These are phyloP conservation scores for Gastrodia elata DNA, from an alignment of 106 monocot species.

Conservation along the genomic window DNA sequence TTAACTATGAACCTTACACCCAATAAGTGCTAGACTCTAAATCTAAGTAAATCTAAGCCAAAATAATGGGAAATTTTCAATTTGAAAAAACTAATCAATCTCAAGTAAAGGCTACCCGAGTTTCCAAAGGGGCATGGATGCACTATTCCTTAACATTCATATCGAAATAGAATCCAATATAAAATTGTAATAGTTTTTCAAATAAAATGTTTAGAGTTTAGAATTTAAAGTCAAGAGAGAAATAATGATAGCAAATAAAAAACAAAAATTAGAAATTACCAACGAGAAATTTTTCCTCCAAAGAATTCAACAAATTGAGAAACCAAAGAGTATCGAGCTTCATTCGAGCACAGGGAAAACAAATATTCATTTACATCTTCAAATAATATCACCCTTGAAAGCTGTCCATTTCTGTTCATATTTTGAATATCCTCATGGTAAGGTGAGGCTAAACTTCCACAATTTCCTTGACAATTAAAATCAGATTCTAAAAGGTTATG, in stretches of 20 bases:
- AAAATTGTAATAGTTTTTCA: not conserved
- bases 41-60: no score
- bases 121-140: no score
- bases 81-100: no score
- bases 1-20: no score
- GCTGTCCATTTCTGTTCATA: constrained; percentile 37
- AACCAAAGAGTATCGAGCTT: constrained; percentile 65
- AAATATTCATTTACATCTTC: constrained; percentile 83
- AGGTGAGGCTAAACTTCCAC: constrained; percentile 3
- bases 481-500: not conserved
- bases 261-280: constrained; percentile 27
- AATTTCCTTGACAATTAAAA: constrained; percentile 12
- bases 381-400: constrained; percentile 83
- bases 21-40: no score
- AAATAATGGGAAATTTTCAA: no score
- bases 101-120: no score
- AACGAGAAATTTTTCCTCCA: constrained; percentile 68
- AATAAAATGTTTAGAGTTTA: no score
- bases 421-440: constrained; percentile 26
- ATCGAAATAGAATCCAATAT: not conserved
- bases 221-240: not conserved
- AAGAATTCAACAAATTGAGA: constrained; percentile 85
- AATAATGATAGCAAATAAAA: not conserved
- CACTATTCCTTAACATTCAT: no score
- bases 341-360: constrained; percentile 71